phyloP scores from a whole-genome alignment of 1,284 basidiomycete genomes.

The Jaminaea rosea region DNA sequence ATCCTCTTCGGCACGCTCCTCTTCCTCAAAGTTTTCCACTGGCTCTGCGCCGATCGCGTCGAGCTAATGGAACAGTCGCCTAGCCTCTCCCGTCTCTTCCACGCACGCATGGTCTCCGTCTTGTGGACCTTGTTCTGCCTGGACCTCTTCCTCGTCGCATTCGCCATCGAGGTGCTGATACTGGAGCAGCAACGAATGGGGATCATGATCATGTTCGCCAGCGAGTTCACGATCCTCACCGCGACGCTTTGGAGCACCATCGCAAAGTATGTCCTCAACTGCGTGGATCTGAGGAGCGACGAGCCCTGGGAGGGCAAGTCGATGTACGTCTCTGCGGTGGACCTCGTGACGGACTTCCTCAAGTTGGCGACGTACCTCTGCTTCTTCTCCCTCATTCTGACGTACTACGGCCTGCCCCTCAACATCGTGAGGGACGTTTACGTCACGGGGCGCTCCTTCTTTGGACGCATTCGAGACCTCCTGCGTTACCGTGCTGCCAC shows the following conservation, averaged over 20 bases:
- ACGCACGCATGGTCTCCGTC: slow-evolving; percentile 67
- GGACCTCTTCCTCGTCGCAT: slow-evolving; percentile 63
- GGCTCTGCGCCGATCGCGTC: slow-evolving; percentile 85
- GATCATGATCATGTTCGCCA: slow-evolving; percentile 76
- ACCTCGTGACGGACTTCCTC: slow-evolving; percentile 83
- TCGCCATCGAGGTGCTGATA: slow-evolving; percentile 58
- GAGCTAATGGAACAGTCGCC: slow-evolving; percentile 98
- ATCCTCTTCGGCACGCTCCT: slow-evolving; percentile 84
- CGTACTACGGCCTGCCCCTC: slow-evolving; percentile 89
- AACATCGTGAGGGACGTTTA: slow-evolving; percentile 96
- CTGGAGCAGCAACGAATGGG: slow-evolving; percentile 52
- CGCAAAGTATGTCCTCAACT: slow-evolving; percentile 74
- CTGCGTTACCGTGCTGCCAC: slow-evolving; percentile 88
- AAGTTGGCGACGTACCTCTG: slow-evolving; percentile 80
- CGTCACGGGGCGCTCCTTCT: slow-evolving; percentile 82
- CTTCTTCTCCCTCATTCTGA: slow-evolving; percentile 81
- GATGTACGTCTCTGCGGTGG: slow-evolving; percentile 92
- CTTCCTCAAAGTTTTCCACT: slow-evolving; percentile 95
- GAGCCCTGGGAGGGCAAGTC: slow-evolving; percentile 85
- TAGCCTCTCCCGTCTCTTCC: slow-evolving; percentile 70
- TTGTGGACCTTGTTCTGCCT: slow-evolving; percentile 63
- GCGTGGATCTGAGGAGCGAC: slow-evolving; percentile 58
- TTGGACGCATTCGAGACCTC: slow-evolving; percentile 72
- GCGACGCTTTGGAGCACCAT: slow-evolving; percentile 69
- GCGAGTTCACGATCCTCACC: slow-evolving; percentile 76